Evolutionary conservation across 1,284 basidiomycete genomes (phyloP).

Genomic region (Lignosus rhinocerotis): DNA sequence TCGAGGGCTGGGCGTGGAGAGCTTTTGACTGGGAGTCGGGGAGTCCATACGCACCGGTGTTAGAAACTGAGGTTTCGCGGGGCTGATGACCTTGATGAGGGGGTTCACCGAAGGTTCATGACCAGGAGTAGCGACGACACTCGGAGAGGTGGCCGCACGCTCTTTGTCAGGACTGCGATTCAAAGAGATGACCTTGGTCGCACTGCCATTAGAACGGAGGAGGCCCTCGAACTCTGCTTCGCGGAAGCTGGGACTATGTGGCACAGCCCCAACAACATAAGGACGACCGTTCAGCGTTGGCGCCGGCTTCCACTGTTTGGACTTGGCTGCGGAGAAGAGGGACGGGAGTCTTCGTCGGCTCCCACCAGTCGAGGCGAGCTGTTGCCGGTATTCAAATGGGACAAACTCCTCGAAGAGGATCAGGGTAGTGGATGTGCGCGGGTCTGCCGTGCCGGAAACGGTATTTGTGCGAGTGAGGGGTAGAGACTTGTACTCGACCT

Average conservation of each 20-base stretch:
- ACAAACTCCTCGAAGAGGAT: slow-evolving; percentile 89
- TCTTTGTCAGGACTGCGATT: slow-evolving; percentile 26
- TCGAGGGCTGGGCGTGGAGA: slow-evolving; percentile 5
- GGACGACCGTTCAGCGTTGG: slow-evolving; percentile 76
- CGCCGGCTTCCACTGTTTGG: slow-evolving; percentile 72
- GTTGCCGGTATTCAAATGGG: slow-evolving; percentile 80
- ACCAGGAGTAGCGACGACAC: slow-evolving; percentile 19
- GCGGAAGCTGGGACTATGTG: slow-evolving; percentile 57
- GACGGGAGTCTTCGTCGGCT: slow-evolving; percentile 38
- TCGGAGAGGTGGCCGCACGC: slow-evolving; percentile 21
- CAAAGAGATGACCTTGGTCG: slow-evolving; percentile 65
- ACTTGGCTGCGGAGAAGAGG: slow-evolving; percentile 39
- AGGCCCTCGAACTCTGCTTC: slow-evolving; percentile 83
- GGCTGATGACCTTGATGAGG: slow-evolving; percentile 7
- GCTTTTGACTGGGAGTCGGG: slow-evolving; percentile 1
- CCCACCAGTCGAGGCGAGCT: slow-evolving; percentile 50
- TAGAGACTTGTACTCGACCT: slow-evolving; percentile 85
- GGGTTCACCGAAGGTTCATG: slow-evolving; percentile 14
- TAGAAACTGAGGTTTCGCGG: slow-evolving; percentile 16
- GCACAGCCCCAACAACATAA: slow-evolving; percentile 69
- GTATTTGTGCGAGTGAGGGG: slow-evolving; percentile 40
- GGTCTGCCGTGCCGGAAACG: slow-evolving; percentile 43
- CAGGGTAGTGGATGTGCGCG: slow-evolving; percentile 56
- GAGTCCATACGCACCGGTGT: slow-evolving; percentile 21
- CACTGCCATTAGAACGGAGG: slow-evolving; percentile 51